Base-by-base conservation (phyloP, 768 basidiomycete genomes). In the Agrocybe pediades region DNA sequence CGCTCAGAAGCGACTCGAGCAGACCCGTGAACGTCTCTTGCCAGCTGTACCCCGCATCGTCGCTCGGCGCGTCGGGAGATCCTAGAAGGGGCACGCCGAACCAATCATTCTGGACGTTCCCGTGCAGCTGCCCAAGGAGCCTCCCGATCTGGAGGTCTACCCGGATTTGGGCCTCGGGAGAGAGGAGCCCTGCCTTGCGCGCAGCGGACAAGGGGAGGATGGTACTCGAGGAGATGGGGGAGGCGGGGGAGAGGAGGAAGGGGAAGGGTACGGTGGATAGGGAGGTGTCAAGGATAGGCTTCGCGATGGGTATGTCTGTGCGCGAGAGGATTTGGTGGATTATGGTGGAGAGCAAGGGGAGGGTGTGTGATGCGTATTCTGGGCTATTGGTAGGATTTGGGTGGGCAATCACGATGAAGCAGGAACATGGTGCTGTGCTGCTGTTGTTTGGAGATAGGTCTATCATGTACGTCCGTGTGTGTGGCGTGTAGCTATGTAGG, bases 31-130 rank as follows among this genome's bases (percentile, higher is more conserved):
- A 90, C 1, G 85, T 82, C 61, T 87, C 87, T 68, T 90, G 86
- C 89, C 89, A 91, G 67, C 80, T 85, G 64, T 85, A 88, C 1
- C 75, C 76, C 15, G 74, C 68, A 5, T 77, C 71, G 9, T 20
- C 49, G n/a, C n/a, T n/a, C n/a, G 72, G 68, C 19, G 62, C 66
- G 6, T 54, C 56, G n/a, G n/a, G n/a, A n/a, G n/a, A n/a, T n/a
- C n/a, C n/a, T 25, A 65, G 60, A 25, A 42, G 49, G 16, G 85
- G 84, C 3, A 74, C 60, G 2, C 89, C 89, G 58, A 83, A 91
- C 83, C 84, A 90, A 62, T 90, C 87, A 70, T 88, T 89, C 62
- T 87, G 85, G n/a, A 88, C 76, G 20, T 71, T 70, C 9, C 67
- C 74, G 61, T 91, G 89, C n/a, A 89, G 71, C 52, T 83, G 76